Evolutionary conservation across 169 alveolate genomes (phyloP).

Genomic region (Cryptosporidium canis): DNA sequence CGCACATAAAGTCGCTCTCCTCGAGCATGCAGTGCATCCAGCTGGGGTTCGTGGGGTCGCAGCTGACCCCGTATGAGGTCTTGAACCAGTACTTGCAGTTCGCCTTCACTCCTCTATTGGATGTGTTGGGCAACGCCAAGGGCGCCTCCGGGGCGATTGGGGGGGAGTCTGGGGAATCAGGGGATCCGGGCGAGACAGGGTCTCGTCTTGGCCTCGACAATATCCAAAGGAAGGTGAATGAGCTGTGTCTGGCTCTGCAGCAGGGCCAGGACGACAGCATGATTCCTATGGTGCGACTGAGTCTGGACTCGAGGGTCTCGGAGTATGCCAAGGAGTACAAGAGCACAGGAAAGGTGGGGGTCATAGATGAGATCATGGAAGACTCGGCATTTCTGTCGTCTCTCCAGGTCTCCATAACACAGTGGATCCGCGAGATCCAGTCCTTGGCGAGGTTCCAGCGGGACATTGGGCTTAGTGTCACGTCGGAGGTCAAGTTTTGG

Average conservation of each 20-base stretch:
- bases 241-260: conserved; percentile 89
- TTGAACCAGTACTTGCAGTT: conserved; percentile 77
- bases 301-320: conserved; percentile 86
- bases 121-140: conserved; percentile 42
- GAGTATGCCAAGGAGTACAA: conserved; percentile 83
- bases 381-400: conserved; percentile 74
- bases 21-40: conserved; percentile 64
- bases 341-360: conserved; percentile 67
- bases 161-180: not conserved
- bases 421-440: conserved; percentile 85
- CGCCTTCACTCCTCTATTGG: conserved; percentile 77
- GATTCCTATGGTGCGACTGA: conserved; percentile 89
- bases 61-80: conserved; percentile 73
- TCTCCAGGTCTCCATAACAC: conserved; percentile 81
- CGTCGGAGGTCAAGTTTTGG: conserved; percentile 89
- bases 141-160: conserved; percentile 14
- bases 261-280: conserved; percentile 92
- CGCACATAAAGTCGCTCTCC: conserved; percentile 31
- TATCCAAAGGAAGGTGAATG: conserved; percentile 81
- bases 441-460: conserved; percentile 81
- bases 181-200: not conserved
- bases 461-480: conserved; percentile 81
- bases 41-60: conserved; percentile 76
- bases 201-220: conserved; percentile 49
- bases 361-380: conserved; percentile 76